Evolutionary conservation across 768 basidiomycete species (phyloP).

Genomic region (Gautieria morchelliformis): DNA sequence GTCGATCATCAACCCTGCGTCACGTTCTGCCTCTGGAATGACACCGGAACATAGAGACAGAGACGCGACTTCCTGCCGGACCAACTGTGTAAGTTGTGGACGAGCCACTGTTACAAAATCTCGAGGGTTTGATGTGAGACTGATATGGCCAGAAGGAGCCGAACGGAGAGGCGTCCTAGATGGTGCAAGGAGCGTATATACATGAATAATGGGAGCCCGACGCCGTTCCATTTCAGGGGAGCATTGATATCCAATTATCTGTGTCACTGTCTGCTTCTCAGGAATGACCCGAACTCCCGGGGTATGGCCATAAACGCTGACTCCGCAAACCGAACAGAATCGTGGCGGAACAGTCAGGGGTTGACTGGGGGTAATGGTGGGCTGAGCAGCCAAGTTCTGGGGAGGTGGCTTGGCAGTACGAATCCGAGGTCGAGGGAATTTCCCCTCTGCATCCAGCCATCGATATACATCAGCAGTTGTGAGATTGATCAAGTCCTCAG

Average conservation of each 20-base stretch:
- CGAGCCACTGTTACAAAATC: slow-evolving; percentile 20
- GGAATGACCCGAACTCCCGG: neutral
- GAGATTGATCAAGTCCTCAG: slow-evolving; percentile 16
- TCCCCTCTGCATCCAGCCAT: slow-evolving; percentile 34
- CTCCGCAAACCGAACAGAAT: slow-evolving; percentile 7
- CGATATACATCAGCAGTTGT: slow-evolving; percentile 34
- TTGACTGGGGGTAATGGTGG: neutral
- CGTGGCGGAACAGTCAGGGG: neutral
- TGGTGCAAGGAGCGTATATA: slow-evolving; percentile 3
- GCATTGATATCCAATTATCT: slow-evolving; percentile 1
- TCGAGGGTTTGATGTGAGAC: neutral
- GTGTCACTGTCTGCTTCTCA: neutral
- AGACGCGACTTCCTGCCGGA: slow-evolving; percentile 10
- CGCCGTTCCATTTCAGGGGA: slow-evolving; percentile 3
- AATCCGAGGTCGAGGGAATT: slow-evolving; percentile 25
- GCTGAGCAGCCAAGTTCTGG: neutral
- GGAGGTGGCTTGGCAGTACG: slow-evolving; percentile 11
- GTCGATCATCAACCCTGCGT: neutral
- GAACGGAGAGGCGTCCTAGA: neutral
- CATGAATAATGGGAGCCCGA: slow-evolving; percentile 4
- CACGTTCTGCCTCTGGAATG: neutral
- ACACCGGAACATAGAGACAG: neutral
- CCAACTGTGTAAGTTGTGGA: slow-evolving; percentile 17
- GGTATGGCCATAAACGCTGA: neutral
- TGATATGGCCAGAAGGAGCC: neutral